phyloP scores from a whole-genome alignment of 108 stramenopile species.

The Nannochloropsis gaditana region DNA sequence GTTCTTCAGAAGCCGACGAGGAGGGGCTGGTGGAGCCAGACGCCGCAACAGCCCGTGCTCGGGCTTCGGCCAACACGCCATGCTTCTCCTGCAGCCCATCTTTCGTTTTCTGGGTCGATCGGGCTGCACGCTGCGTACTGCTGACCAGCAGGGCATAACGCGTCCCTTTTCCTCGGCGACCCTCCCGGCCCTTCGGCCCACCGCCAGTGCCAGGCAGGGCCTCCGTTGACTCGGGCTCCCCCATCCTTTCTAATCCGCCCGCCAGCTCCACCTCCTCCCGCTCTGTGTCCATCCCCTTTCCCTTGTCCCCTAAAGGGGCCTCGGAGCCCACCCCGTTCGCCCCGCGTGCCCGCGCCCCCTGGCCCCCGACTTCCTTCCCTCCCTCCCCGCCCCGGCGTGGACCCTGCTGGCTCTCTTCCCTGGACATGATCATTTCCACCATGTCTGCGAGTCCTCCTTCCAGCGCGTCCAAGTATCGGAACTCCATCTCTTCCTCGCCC shows the following conservation, averaged over 20 bases:
- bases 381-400: neutral
- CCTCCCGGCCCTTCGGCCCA: no score
- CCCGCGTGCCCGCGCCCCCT: neutral
- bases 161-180: no score
- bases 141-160: no score
- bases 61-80: neutral
- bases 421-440: constrained; percentile 3
- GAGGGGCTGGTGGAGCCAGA: neutral
- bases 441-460: constrained; percentile 16
- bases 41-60: neutral
- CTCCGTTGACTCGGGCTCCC: no score
- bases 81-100: neutral
- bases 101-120: no score
- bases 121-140: no score
- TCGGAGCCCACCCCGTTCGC: neutral
- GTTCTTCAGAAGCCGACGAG: constrained; percentile 12
- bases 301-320: no score
- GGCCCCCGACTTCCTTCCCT: neutral
- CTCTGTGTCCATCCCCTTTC: neutral
- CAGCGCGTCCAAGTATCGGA: neutral
- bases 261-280: neutral
- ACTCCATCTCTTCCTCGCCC: neutral
- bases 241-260: no score
- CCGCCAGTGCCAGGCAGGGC: no score
- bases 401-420: neutral